Conservation (phyloP, 768 basidiomycete species). For the Dacryopinax spathularia region DNA sequence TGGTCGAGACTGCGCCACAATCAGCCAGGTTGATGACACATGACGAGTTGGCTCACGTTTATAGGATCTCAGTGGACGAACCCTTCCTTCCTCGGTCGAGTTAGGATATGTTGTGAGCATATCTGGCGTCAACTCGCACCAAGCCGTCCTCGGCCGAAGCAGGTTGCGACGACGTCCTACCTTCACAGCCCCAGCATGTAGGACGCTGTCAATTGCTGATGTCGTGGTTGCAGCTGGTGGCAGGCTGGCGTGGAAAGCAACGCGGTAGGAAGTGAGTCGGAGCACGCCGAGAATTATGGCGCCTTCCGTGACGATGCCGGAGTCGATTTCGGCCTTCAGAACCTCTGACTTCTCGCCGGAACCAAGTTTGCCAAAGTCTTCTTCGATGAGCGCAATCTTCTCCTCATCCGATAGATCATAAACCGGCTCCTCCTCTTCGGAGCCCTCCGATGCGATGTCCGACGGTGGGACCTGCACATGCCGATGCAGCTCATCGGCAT, state of each 20-base stretch:
- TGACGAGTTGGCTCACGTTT: conserved; percentile 29
- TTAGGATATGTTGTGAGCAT: conserved; percentile 46
- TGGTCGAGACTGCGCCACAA: conserved; percentile 31
- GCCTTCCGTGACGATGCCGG: conserved; percentile 35
- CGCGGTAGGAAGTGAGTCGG: conserved; percentile 50
- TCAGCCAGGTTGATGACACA: neutral
- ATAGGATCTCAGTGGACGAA: conserved; percentile 39
- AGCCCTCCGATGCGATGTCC: too few relatives aligned
- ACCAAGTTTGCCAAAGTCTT: conserved; percentile 45
- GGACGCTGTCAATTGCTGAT: conserved; percentile 22
- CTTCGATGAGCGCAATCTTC: conserved; percentile 35
- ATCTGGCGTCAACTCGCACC: conserved; percentile 49
- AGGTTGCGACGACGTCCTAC: conserved; percentile 27
- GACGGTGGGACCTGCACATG: too few relatives aligned
- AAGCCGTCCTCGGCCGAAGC: conserved; percentile 36
- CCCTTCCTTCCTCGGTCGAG: conserved; percentile 38
- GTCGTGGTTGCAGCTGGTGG: conserved; percentile 31
- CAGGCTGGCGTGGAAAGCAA: conserved; percentile 51
- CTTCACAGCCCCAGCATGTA: conserved; percentile 39
- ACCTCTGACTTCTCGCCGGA: conserved; percentile 34
- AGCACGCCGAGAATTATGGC: conserved; percentile 42
- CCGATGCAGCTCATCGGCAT: too few relatives aligned
- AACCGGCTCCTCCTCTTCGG: too few relatives aligned
- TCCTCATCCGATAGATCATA: conserved; percentile 34
- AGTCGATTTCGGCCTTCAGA: conserved; percentile 41